A percentile compares a stretch with the other conserved stretches of the same genome.
Evolutionary conservation across 2,329 filamentous ascomycete genomes (phyloP).

Genomic region (Incumbomyces delicatus): DNA sequence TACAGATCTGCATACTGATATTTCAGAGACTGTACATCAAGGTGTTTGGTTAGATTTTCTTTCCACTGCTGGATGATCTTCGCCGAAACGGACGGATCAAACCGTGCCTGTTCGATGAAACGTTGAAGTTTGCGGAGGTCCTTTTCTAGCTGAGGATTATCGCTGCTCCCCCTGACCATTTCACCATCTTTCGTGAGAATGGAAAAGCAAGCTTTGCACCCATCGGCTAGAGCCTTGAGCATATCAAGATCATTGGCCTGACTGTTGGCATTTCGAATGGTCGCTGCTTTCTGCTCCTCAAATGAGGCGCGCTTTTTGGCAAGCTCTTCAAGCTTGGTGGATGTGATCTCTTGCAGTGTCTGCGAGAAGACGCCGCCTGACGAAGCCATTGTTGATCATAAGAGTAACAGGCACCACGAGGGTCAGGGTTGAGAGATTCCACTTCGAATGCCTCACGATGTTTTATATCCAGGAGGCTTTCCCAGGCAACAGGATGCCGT

Average conservation of each 20-base stretch:
- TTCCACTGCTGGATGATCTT: constrained; percentile 40
- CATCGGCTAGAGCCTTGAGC: constrained; percentile 28
- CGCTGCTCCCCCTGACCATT: constrained; percentile 18
- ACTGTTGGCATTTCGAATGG: constrained; percentile 28
- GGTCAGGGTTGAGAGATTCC: no score
- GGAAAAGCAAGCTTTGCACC: constrained; percentile 29
- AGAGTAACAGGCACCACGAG: no score
- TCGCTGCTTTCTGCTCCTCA: constrained; percentile 35
- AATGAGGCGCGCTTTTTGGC: constrained; percentile 43
- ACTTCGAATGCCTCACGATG: no score
- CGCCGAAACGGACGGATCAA: constrained; percentile 45
- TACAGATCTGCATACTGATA: constrained; percentile 50
- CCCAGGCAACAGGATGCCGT: no score
- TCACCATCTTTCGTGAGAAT: constrained; percentile 28
- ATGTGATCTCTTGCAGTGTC: constrained; percentile 46
- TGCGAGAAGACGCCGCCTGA: constrained; percentile 34
- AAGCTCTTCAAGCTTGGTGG: constrained; percentile 49
- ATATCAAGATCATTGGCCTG: constrained; percentile 24
- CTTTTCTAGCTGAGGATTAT: constrained; percentile 19
- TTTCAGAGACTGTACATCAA: constrained; percentile 43
- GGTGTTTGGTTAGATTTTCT: constrained; percentile 34
- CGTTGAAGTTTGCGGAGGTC: constrained; percentile 36
- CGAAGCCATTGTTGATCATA: constrained; percentile 9
- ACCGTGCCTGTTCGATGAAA: constrained; percentile 44
- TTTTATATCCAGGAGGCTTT: no score